Evolutionary conservation across 352 stramenopile genomes (phyloP).

Genomic region (Phytophthora sansomeana): DNA sequence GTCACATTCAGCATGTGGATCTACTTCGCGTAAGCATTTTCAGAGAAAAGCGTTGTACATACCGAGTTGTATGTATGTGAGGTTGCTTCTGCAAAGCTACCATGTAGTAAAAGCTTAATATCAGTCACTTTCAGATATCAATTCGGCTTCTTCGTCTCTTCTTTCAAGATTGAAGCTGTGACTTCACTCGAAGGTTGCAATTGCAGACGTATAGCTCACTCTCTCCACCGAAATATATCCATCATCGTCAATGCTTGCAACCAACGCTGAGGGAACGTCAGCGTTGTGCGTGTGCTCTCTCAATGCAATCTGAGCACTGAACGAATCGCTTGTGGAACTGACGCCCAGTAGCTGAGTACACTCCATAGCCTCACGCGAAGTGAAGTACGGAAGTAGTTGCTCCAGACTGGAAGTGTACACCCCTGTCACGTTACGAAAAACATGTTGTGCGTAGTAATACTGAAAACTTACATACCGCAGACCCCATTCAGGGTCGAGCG

Average conservation of each 20-base stretch:
- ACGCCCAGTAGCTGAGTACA: conserved; percentile 37
- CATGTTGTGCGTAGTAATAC: conserved; percentile 74
- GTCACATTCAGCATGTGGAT: conserved; percentile 67
- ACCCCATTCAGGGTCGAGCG: conserved; percentile 55
- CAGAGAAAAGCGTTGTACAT: conserved; percentile 17
- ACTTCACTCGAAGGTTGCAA: conserved; percentile 12
- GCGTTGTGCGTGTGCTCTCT: background rate
- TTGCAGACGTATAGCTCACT: background rate
- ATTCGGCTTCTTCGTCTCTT: too few species aligned
- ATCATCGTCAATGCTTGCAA: conserved; percentile 36
- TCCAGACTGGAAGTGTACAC: conserved; percentile 42
- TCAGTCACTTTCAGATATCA: conserved; percentile 19
- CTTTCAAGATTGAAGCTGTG: background rate
- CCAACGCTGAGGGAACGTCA: conserved; percentile 4
- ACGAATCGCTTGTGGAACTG: conserved; percentile 17
- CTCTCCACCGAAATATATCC: conserved; percentile 35
- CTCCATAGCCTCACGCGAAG: conserved; percentile 22
- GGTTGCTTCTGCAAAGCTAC: conserved; percentile 16
- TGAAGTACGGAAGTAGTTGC: conserved; percentile 47
- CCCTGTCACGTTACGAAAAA: conserved; percentile 36
- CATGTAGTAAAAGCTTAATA: conserved; percentile 36
- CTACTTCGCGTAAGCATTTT: conserved; percentile 47
- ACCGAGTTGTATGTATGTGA: too few species aligned
- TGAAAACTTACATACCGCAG: conserved; percentile 65
- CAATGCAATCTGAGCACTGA: conserved; percentile 28